Evolutionary conservation across 2,329 filamentous ascomycete genomes (phyloP), one percentile per base, ranked within the genome.

Genomic region (Didymella exigua): DNA sequence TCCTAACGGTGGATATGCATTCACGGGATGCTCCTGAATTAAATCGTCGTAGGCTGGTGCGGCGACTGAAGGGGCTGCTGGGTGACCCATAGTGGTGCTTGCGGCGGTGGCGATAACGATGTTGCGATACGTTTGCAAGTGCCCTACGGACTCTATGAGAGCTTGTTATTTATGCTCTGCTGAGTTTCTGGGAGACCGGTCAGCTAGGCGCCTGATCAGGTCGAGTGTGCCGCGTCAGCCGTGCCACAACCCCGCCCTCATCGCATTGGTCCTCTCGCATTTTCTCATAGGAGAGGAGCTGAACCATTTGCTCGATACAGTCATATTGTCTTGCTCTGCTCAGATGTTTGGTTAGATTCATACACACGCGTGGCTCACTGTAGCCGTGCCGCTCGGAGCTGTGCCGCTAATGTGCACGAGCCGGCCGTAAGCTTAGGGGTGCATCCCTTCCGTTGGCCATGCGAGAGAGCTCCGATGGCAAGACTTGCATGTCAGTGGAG

Each of bases 21-120:
- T 44, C 14, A 53, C 36, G 23, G 36, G 43, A 30, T 55, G 52
- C 27, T 49, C 33, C 19, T 54, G 26, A 10, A 54, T 44, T 13
- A 38, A 21, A 14, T 45, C 50, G 8, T 54, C 46, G 36, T 55
- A 55, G 36, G 52, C 52, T 36, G 52, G 52, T 4, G 41, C 50
- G 8, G 50, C 50, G 2, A 47, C 34, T n/a, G 36, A 36, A 14
- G 18, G 16, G 14, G 42, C 30, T 16, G 40, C 24, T 31, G 34
- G 33, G 11, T 55, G 23, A 30, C 52, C 52, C 52, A 55, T 55
- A 9, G 27, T 31, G 29, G 41, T 27, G 21, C 18, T 43, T 24
- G 24, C n/a, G 14, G 41, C 29, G 23, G 38, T 21, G 13, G 41
- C 18, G 30, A 46, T 24, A 19, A 47, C 8, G n/a, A 26, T n/a